A percentile compares a stretch with the other conserved stretches of the same genome.
Evolutionary conservation across 176 grass and related monocot species (phyloP).

Genomic region (Zizania latifolia): DNA sequence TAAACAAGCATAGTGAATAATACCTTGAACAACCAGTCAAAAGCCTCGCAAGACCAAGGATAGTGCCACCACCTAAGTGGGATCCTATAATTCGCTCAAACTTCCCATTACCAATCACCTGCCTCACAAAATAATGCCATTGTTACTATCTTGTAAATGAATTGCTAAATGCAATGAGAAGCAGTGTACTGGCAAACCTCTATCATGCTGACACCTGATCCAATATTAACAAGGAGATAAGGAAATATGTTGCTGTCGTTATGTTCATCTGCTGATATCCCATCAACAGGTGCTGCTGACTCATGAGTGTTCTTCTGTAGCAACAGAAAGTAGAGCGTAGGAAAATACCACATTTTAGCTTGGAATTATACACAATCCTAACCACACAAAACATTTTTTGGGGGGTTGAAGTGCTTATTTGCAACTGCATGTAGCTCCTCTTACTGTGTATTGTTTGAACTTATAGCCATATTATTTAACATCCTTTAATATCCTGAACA

Average conservation of each 20-base stretch:
- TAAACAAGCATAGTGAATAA: slow-evolving; percentile 7
- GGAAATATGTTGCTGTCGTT: slow-evolving; percentile 89
- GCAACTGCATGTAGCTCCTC: too few relatives aligned
- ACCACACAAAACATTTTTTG: background rate
- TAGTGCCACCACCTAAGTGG: slow-evolving; percentile 91
- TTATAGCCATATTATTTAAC: background rate
- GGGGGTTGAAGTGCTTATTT: background rate
- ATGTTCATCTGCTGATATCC: slow-evolving; percentile 46
- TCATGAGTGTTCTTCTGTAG: slow-evolving; percentile 52
- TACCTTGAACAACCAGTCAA: slow-evolving; percentile 90
- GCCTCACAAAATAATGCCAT: slow-evolving; percentile 21
- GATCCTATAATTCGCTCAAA: slow-evolving; percentile 98
- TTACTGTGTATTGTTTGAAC: background rate
- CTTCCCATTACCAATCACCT: slow-evolving; percentile 94
- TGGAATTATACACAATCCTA: background rate
- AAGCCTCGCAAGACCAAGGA: slow-evolving; percentile 80
- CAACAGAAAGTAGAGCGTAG: slow-evolving; percentile 12
- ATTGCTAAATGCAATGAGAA: slow-evolving; percentile 10
- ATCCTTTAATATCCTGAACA: background rate
- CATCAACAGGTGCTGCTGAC: slow-evolving; percentile 45
- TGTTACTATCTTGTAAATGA: slow-evolving; percentile 4
- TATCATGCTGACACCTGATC: slow-evolving; percentile 99
- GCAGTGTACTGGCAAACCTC: slow-evolving; percentile 50
- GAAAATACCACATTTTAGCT: background rate
- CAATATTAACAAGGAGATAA: slow-evolving; percentile 98